A percentile compares a stretch with the other conserved stretches of the same genome.
phyloP scores from a whole-genome alignment of 2,329 filamentous ascomycete genomes.

The Phaeosphaeriaceae sp. region DNA sequence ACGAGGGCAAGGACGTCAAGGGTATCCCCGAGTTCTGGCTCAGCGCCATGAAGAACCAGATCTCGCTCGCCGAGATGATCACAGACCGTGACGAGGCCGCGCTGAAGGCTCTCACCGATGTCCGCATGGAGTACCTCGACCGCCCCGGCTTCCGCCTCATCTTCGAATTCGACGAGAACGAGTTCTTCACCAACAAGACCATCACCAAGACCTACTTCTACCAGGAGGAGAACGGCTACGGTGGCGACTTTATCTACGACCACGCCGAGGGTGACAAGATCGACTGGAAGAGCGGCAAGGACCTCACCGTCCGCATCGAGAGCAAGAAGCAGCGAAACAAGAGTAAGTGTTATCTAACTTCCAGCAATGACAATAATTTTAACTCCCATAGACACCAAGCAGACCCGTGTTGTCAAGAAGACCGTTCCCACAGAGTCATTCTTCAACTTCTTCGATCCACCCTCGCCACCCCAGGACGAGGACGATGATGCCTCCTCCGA shows the following conservation, averaged over 20 bases:
- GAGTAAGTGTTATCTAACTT: slow-evolving; percentile 83
- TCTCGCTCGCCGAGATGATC: slow-evolving; percentile 97
- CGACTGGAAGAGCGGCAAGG: slow-evolving; percentile 92
- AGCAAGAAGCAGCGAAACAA: slow-evolving; percentile 99
- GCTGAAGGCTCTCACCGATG: slow-evolving; percentile 86
- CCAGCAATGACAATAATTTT: too few relatives aligned
- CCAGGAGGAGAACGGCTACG: slow-evolving; percentile 97
- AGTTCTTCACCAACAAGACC: slow-evolving; percentile 96
- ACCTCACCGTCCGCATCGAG: slow-evolving; percentile 92
- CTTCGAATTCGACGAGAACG: slow-evolving; percentile 94
- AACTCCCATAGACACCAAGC: slow-evolving; percentile 87
- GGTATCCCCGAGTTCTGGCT: slow-evolving; percentile 99
- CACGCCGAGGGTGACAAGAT: slow-evolving; percentile 98
- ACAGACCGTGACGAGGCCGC: slow-evolving; percentile 96
- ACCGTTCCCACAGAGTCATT: slow-evolving; percentile 98
- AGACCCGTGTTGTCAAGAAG: slow-evolving; percentile 98
- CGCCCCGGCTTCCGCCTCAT: slow-evolving; percentile 97
- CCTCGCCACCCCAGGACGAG: slow-evolving; percentile 80
- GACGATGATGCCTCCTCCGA: slow-evolving; percentile 79
- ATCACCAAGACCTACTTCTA: slow-evolving; percentile 99
- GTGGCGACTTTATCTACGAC: slow-evolving; percentile 99
- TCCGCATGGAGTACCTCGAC: slow-evolving; percentile 99
- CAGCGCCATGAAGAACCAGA: slow-evolving; percentile 99
- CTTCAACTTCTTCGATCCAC: slow-evolving; percentile 97
- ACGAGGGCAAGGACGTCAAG: slow-evolving; percentile 63